phyloP scores from a whole-genome alignment of 257 asterid genomes.

The Capsicum chinense region DNA sequence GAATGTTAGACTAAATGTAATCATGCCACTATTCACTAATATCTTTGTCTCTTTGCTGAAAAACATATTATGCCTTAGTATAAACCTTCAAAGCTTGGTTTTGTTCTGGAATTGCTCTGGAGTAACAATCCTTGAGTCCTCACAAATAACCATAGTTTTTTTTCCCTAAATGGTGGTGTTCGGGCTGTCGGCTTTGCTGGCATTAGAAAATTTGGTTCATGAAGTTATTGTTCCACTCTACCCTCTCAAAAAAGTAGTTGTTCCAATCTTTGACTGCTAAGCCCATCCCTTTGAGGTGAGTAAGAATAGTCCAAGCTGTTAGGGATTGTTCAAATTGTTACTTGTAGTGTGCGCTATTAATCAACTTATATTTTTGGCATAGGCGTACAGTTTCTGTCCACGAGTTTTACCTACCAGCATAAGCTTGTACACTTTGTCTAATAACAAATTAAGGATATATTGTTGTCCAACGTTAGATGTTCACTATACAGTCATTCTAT shows the following conservation, averaged over 20 bases:
- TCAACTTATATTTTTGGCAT: not conserved
- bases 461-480: not conserved
- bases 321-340: not conserved
- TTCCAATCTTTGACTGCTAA: not conserved
- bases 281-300: not conserved
- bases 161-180: not conserved
- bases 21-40: not conserved
- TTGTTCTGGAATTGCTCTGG: not conserved
- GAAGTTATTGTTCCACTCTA: not conserved
- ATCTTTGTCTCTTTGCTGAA: not conserved
- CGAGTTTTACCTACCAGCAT: constrained; percentile 14
- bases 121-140: not conserved
- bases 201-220: not conserved
- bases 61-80: constrained; percentile 2
- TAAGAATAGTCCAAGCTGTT: not conserved
- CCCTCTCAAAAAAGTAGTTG: not conserved
- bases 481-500: not conserved
- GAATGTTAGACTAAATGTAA: not conserved
- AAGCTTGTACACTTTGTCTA: not conserved
- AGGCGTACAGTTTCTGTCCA: not conserved
- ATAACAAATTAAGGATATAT: constrained; percentile 16
- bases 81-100: not conserved
- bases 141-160: not conserved
- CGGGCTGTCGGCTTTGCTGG: not conserved
- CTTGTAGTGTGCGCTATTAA: not conserved